These are phyloP conservation scores for Globisporangium nodosum DNA, from an alignment of 352 stramenopile species.

Conservation along the genomic window DNA sequence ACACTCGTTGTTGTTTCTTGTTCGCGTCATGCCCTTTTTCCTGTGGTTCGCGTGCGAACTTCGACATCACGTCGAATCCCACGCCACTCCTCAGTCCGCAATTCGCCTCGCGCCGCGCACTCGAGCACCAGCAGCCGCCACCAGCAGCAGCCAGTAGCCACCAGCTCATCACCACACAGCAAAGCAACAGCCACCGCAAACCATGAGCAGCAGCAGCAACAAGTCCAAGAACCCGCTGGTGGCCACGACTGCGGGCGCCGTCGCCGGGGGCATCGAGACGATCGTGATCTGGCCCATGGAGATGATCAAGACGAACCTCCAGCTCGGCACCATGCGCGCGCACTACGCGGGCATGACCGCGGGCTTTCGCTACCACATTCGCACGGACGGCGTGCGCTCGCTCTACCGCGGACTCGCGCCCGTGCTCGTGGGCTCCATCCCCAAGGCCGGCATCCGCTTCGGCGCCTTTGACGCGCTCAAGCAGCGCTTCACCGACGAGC, in stretches of 20 bases:
- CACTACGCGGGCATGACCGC: slow-evolving; percentile 73
- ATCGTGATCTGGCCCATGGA: slow-evolving; percentile 91
- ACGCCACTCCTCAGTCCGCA: background rate
- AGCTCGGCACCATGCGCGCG: slow-evolving; percentile 77
- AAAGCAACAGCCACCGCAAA: background rate
- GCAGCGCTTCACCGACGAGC: slow-evolving; percentile 69
- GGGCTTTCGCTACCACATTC: slow-evolving; percentile 70
- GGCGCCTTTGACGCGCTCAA: slow-evolving; percentile 92
- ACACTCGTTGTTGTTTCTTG: too few species aligned
- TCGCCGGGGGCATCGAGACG: slow-evolving; percentile 88
- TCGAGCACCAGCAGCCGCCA: background rate
- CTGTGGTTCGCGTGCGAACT: background rate
- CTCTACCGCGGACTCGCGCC: slow-evolving; percentile 93
- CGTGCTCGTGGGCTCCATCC: slow-evolving; percentile 92
- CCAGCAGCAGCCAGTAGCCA: background rate
- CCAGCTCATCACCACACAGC: background rate
- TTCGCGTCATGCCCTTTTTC: too few species aligned
- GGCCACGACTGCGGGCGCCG: slow-evolving; percentile 72
- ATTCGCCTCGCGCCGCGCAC: background rate
- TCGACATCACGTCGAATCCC: background rate
- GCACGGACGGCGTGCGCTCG: slow-evolving; percentile 54
- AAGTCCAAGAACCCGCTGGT: slow-evolving; percentile 81
- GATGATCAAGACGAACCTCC: slow-evolving; percentile 94
- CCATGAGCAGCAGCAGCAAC: slow-evolving; percentile 23
- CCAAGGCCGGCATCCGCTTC: slow-evolving; percentile 96